Percentiles rank a stretch among this genome's conserved stretches.
Conservation (phyloP, 1,139 yeast genomes). For the Keqinozyma sinolaborantium region DNA sequence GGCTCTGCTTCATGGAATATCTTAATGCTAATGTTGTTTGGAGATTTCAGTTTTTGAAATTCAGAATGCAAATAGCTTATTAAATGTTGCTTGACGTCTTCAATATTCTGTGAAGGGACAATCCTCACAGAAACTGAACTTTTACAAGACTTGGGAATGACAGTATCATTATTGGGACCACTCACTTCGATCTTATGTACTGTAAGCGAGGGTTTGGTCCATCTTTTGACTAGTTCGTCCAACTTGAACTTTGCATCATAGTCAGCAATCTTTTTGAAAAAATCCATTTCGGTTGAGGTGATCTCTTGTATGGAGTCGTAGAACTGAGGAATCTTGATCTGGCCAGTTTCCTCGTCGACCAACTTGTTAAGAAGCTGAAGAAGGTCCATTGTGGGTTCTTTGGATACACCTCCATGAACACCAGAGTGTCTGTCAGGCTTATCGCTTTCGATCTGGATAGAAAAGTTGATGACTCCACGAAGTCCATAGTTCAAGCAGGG, state of each 20-base stretch:
- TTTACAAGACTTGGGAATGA: conserved; percentile 77
- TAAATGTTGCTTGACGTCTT: conserved; percentile 51
- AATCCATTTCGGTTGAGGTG: conserved; percentile 49
- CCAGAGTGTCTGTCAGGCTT: conserved; percentile 93
- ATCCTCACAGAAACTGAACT: conserved; percentile 80
- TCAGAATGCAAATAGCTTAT: conserved; percentile 37
- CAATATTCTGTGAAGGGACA: conserved; percentile 82
- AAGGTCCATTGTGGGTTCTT: conserved; percentile 88
- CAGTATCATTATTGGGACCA: conserved; percentile 88
- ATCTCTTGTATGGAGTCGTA: conserved; percentile 62
- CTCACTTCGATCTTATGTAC: conserved; percentile 83
- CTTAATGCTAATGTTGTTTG: conserved; percentile 56
- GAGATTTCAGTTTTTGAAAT: conserved; percentile 42
- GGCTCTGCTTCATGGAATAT: conserved; percentile 89
- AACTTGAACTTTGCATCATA: conserved; percentile 24
- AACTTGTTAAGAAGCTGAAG: conserved; percentile 66
- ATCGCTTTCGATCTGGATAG: conserved; percentile 66
- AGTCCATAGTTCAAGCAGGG: conserved; percentile 95
- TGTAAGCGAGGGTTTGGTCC: conserved; percentile 90
- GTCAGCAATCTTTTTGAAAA: conserved; percentile 61
- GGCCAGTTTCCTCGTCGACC: conserved; percentile 52
- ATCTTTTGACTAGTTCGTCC: conserved; percentile 67
- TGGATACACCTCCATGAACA: conserved; percentile 88
- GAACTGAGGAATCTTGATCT: conserved; percentile 65
- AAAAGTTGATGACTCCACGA: conserved; percentile 83